A percentile compares a stretch with the other conserved stretches of the same genome.
phyloP scores from a whole-genome alignment of 306 rosid genomes.

The Begonia masoniana region DNA sequence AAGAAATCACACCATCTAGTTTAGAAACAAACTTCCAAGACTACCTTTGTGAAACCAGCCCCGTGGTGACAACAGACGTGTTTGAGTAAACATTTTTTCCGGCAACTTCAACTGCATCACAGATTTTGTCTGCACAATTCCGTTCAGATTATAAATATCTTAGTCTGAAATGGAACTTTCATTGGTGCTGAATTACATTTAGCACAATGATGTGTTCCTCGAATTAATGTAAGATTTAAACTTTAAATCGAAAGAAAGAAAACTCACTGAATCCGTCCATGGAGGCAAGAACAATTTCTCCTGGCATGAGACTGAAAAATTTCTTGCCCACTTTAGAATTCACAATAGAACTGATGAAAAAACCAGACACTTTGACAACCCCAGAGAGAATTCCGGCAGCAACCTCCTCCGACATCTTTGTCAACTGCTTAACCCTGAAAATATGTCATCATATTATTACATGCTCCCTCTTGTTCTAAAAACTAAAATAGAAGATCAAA shows the following conservation, averaged over 20 bases:
- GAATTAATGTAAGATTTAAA: no score
- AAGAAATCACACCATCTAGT: no score
- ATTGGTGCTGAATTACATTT: no score
- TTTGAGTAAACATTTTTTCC: conserved; percentile 89
- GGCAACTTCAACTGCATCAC: conserved; percentile 82
- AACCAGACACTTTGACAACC: conserved; percentile 72
- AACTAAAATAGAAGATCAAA: not conserved
- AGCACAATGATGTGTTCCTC: no score
- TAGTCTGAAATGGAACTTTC: no score
- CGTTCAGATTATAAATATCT: not conserved
- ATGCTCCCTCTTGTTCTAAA: not conserved
- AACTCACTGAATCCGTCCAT: conserved; percentile 87
- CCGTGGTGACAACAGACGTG: conserved; percentile 61
- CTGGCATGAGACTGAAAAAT: conserved; percentile 73
- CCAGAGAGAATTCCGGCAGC: conserved; percentile 69
- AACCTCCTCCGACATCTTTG: conserved; percentile 62
- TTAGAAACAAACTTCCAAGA: no score
- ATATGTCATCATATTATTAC: not conserved
- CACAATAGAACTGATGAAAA: conserved; percentile 60
- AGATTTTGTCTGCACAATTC: conserved; percentile 45
- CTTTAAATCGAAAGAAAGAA: not conserved
- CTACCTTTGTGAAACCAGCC: conserved; percentile 72
- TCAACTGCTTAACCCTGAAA: conserved; percentile 43
- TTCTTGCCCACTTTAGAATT: conserved; percentile 65
- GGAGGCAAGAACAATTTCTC: conserved; percentile 78